Conservation (phyloP, 345 rosid species). For the Hypericum perforatum region DNA sequence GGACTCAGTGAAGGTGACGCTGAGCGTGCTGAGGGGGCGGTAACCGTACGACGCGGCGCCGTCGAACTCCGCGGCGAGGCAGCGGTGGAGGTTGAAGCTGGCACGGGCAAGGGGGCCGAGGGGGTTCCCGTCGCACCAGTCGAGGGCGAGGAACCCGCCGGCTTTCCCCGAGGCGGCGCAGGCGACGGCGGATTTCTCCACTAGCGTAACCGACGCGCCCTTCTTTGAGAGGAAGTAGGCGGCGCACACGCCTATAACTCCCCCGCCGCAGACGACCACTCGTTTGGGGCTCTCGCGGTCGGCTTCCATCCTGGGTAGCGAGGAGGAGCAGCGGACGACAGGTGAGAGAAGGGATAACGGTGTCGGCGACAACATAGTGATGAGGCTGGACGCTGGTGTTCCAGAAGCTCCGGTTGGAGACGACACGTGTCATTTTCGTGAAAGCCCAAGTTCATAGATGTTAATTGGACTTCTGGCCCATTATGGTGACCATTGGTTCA, state of each 20-base stretch:
- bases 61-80: conserved; percentile 60
- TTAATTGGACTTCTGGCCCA: too few relatives aligned
- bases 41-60: conserved; percentile 70
- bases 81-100: conserved; percentile 78
- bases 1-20: conserved; percentile 53
- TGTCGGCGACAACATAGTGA: too few relatives aligned
- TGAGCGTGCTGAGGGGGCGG: conserved; percentile 53
- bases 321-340: conserved; percentile 13
- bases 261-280: conserved; percentile 67
- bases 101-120: conserved; percentile 55
- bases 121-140: conserved; percentile 80
- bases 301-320: conserved; percentile 20
- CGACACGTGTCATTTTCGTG: too few relatives aligned
- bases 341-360: too few relatives aligned
- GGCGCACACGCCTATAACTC: conserved; percentile 79
- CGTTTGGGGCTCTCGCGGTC: conserved; percentile 19
- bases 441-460: too few relatives aligned
- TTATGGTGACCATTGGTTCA: too few relatives aligned
- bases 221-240: conserved; percentile 73
- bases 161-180: conserved; percentile 91
- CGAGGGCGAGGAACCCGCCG: conserved; percentile 82
- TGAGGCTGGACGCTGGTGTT: too few relatives aligned
- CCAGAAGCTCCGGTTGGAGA: too few relatives aligned
- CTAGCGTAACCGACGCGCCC: conserved; percentile 56
- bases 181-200: conserved; percentile 70